A percentile compares a stretch with the other conserved stretches of the same genome.
Conservation (phyloP, 352 stramenopile genomes). For the Pythium oligandrum region DNA sequence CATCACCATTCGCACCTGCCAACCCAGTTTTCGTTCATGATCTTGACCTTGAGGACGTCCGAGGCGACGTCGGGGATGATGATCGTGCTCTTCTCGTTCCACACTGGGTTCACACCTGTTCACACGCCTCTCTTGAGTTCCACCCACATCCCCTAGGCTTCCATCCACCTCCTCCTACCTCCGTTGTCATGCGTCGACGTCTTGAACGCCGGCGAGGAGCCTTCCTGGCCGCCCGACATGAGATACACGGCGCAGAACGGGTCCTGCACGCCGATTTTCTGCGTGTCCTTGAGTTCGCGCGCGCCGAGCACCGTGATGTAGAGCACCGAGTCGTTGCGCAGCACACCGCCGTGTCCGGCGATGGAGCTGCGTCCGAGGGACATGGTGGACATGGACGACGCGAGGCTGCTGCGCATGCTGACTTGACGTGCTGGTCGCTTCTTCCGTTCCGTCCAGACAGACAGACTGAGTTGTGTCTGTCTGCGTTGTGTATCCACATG, state of each 20-base stretch:
- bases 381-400: conserved; percentile 8
- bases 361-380: conserved; percentile 12
- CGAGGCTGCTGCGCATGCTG: neutral
- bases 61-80: conserved; percentile 62
- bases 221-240: conserved; percentile 43
- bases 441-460: too few relatives aligned
- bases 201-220: conserved; percentile 56
- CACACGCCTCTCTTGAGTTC: neutral
- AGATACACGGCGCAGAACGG: conserved; percentile 65
- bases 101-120: conserved; percentile 50
- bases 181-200: conserved; percentile 71
- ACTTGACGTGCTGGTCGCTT: neutral
- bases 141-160: neutral
- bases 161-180: conserved; percentile 18
- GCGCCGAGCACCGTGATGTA: conserved; percentile 64
- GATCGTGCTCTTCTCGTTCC: conserved; percentile 74
- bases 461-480: too few relatives aligned
- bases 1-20: conserved; percentile 42
- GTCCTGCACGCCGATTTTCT: conserved; percentile 69
- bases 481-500: too few relatives aligned
- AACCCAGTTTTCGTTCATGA: conserved; percentile 79
- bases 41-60: conserved; percentile 61
- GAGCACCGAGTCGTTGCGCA: conserved; percentile 69
- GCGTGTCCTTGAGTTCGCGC: conserved; percentile 62
- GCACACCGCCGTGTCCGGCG: conserved; percentile 14